Conservation (phyloP, 2,329 filamentous ascomycete genomes). For the Fusarium armeniacum region DNA sequence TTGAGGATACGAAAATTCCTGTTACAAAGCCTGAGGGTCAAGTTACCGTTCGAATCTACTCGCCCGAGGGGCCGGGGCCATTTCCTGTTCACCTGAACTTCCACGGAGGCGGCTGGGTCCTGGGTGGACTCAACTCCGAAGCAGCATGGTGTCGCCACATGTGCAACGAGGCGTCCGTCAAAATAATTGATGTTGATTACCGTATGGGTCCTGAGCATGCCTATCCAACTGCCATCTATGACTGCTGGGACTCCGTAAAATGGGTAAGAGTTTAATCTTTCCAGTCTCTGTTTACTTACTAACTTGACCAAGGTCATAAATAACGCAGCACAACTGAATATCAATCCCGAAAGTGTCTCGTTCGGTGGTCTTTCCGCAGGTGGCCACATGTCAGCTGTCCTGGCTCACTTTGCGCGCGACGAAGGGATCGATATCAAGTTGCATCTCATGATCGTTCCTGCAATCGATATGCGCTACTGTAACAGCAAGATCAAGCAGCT, state of each 20-base stretch:
- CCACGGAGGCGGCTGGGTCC: slow-evolving; percentile 6
- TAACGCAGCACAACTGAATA: neutral
- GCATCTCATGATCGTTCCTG: slow-evolving; percentile 13
- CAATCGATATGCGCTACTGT: slow-evolving; percentile 15
- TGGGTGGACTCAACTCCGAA: neutral
- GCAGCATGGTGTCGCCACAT: slow-evolving; percentile 8
- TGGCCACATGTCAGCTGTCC: slow-evolving; percentile 12
- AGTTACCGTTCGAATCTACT: neutral
- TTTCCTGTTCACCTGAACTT: slow-evolving; percentile 14
- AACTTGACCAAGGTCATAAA: neutral
- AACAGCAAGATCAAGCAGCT: neutral
- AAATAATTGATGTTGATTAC: slow-evolving; percentile 8
- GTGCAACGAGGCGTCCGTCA: slow-evolving; percentile 4
- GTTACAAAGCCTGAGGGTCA: neutral
- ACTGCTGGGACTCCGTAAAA: slow-evolving; percentile 16
- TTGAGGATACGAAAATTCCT: neutral
- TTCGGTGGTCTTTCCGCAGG: slow-evolving; percentile 11
- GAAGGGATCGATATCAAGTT: neutral
- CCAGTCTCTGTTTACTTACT: neutral
- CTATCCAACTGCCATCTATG: slow-evolving; percentile 12
- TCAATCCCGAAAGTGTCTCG: neutral
- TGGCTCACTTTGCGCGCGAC: neutral
- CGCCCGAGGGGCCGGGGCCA: neutral
- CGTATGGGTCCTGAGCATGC: neutral
- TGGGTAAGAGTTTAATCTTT: neutral